A percentile compares a stretch with the other conserved stretches of the same genome.
phyloP scores from a whole-genome alignment of 2,329 filamentous ascomycete species.

The Plectosphaerella cucumerina region DNA sequence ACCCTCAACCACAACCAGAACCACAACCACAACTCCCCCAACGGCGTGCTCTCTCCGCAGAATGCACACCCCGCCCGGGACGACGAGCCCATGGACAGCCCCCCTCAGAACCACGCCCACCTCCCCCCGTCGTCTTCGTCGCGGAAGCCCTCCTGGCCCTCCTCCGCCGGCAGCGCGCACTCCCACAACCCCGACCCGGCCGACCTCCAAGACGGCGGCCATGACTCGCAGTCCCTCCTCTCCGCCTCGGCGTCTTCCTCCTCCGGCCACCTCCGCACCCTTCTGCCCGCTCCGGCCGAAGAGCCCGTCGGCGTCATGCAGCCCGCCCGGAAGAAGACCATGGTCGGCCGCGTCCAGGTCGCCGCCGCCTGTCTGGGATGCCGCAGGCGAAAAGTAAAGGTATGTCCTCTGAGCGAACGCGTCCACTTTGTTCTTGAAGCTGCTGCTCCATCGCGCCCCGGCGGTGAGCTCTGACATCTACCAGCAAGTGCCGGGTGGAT shows the following conservation, averaged over 20 bases:
- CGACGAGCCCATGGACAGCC: background rate
- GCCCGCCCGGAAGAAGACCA: background rate
- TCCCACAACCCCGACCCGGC: background rate
- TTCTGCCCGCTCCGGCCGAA: background rate
- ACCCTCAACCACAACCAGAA: no score
- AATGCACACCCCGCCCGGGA: background rate
- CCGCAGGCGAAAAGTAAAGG: conserved; percentile 9
- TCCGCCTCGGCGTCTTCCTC: background rate
- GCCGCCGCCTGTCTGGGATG: conserved; percentile 6
- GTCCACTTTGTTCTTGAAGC: background rate
- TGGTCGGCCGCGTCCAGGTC: background rate
- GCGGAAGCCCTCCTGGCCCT: background rate
- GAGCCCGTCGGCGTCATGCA: background rate
- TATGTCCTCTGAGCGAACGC: background rate
- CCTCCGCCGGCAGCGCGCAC: background rate
- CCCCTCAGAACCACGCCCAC: background rate
- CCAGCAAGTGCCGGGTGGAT: background rate
- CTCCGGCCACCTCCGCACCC: background rate
- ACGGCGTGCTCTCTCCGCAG: no score
- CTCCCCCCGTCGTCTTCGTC: background rate
- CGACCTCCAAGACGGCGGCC: background rate
- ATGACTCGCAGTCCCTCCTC: background rate
- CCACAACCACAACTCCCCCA: no score
- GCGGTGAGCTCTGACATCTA: background rate
- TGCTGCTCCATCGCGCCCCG: background rate